phyloP scores from a whole-genome alignment of 495 filamentous ascomycete genomes.

The Talaromyces proteolyticus region DNA sequence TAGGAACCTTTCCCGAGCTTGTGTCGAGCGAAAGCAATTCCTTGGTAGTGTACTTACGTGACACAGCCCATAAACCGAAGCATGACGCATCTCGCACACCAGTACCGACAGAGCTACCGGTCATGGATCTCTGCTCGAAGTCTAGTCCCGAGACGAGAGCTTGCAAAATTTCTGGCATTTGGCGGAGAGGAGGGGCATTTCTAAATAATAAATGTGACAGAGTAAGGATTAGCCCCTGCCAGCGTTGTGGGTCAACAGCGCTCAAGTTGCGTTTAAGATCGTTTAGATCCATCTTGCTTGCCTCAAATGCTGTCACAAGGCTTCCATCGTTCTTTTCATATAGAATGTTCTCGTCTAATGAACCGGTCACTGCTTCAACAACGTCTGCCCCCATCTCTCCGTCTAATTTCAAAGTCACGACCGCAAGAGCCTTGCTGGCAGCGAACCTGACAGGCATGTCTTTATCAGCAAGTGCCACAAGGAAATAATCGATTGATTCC shows the following conservation, averaged over 20 bases:
- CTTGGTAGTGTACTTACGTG: slow-evolving; percentile 74
- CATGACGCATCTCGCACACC: slow-evolving; percentile 96
- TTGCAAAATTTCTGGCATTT: slow-evolving; percentile 63
- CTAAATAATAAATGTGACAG: slow-evolving; percentile 80
- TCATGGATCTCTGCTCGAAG: slow-evolving; percentile 79
- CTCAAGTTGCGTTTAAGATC: slow-evolving; percentile 54
- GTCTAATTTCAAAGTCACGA: slow-evolving; percentile 74
- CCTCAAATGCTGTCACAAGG: slow-evolving; percentile 29
- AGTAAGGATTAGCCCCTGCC: slow-evolving; percentile 89
- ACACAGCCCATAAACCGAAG: slow-evolving; percentile 91
- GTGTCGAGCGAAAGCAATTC: slow-evolving; percentile 64
- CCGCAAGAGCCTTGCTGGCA: slow-evolving; percentile 86
- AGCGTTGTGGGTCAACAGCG: slow-evolving; percentile 71
- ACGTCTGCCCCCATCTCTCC: slow-evolving; percentile 76
- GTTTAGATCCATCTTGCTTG: slow-evolving; percentile 20
- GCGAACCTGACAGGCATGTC: slow-evolving; percentile 86
- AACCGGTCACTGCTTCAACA: slow-evolving; percentile 74
- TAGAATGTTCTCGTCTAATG: slow-evolving; percentile 72
- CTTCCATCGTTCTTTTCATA: slow-evolving; percentile 43
- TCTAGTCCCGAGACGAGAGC: slow-evolving; percentile 66
- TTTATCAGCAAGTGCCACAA: slow-evolving; percentile 66
- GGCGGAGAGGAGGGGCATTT: slow-evolving; percentile 59
- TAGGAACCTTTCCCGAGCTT: slow-evolving; percentile 21
- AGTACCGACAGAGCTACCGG: slow-evolving; percentile 76
- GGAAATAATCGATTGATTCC: slow-evolving; percentile 63